Percentiles rank a stretch among this genome's conserved stretches.
These are phyloP conservation scores for Fusarium secorum DNA, from an alignment of 2,329 filamentous ascomycete species.

Conservation along the genomic window DNA sequence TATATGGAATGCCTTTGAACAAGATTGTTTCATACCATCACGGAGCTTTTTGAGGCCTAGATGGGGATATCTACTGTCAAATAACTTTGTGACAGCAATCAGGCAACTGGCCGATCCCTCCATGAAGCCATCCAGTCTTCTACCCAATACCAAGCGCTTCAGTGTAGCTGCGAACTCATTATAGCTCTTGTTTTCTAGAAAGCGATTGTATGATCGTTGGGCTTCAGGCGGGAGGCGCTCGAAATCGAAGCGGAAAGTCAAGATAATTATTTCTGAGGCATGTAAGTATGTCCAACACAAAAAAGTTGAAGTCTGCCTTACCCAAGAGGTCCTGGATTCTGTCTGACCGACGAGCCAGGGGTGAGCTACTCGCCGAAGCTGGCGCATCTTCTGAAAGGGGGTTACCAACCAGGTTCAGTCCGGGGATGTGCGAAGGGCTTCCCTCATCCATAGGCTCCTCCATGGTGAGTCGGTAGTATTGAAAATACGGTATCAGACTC, in stretches of 20 bases:
- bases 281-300: not conserved
- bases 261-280: constrained; percentile 15
- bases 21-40: constrained; percentile 13
- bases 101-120: not conserved
- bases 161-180: constrained; percentile 18
- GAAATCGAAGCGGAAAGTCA: constrained; percentile 12
- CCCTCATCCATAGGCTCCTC: constrained; percentile 6
- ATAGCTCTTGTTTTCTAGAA: constrained; percentile 4
- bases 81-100: constrained; percentile 27
- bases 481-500: not conserved
- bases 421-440: not conserved
- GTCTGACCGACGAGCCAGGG: not conserved
- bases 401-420: not conserved
- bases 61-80: constrained; percentile 29
- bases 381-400: not conserved
- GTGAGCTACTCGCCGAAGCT: not conserved
- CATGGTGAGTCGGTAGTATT: constrained; percentile 1
- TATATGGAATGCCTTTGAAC: not conserved
- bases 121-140: constrained; percentile 36
- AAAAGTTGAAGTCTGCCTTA: not conserved
- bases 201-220: constrained; percentile 15
- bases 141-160: constrained; percentile 12
- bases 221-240: constrained; percentile 23
- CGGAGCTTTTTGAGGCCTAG: constrained; percentile 14
- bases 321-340: constrained; percentile 13